Conservation (phyloP, 352 stramenopile genomes). For the Globisporangium recalcitrans region DNA sequence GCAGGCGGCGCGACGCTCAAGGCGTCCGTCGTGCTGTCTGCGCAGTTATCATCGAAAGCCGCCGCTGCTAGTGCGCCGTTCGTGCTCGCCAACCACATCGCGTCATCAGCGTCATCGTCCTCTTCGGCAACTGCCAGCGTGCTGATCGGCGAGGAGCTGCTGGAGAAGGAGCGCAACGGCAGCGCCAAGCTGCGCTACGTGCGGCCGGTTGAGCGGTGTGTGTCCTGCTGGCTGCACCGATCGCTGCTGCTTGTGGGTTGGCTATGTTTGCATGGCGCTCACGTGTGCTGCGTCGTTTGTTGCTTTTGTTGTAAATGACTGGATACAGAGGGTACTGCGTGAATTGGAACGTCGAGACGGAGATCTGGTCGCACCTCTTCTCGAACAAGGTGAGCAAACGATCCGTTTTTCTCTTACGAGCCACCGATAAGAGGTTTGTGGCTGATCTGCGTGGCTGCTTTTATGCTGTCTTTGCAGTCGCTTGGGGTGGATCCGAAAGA, state of each 20-base stretch:
- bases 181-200: constrained; percentile 42
- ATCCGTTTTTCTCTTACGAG: neutral
- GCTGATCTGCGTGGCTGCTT: neutral
- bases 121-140: constrained; percentile 6
- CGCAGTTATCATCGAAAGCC: neutral
- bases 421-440: neutral
- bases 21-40: constrained; percentile 37
- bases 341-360: constrained; percentile 74
- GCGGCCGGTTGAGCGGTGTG: constrained; percentile 38
- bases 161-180: constrained; percentile 49
- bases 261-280: neutral
- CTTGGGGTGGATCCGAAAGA: constrained; percentile 44
- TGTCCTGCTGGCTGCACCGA: neutral
- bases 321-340: constrained; percentile 62
- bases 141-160: constrained; percentile 45
- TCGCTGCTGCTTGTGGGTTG: neutral
- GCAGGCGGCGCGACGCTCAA: constrained; percentile 59
- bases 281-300: neutral
- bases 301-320: neutral
- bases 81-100: constrained; percentile 52
- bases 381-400: constrained; percentile 27
- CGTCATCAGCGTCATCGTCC: constrained; percentile 21
- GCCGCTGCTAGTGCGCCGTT: neutral
- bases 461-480: constrained; percentile 19
- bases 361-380: constrained; percentile 53